Evolutionary conservation across 306 rosid species (phyloP).

Genomic region (Cotoneaster glaucophyllus): DNA sequence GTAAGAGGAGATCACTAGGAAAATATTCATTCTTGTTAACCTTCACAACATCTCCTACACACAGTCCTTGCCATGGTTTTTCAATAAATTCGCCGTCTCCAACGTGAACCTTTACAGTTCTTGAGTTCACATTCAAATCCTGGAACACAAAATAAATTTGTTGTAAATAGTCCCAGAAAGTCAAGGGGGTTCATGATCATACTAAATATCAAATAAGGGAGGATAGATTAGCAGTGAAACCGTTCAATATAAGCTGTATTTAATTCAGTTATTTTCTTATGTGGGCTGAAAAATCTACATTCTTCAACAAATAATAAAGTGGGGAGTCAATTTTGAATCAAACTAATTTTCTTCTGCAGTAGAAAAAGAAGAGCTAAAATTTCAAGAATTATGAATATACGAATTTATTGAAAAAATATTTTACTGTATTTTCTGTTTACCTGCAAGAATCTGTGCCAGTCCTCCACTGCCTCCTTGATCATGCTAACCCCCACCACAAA

Average conservation of each 20-base stretch:
- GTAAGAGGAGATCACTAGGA: conserved; percentile 30
- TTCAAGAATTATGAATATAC: neutral
- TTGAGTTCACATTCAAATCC: conserved; percentile 26
- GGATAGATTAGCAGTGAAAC: neutral
- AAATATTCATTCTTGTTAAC: conserved; percentile 24
- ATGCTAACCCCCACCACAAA: conserved; percentile 30
- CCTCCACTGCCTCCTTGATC: conserved; percentile 28
- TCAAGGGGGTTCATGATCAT: neutral
- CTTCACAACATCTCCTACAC: conserved; percentile 21
- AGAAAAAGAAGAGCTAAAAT: neutral
- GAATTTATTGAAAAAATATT: neutral
- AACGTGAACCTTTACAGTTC: conserved; percentile 3
- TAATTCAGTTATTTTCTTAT: no score
- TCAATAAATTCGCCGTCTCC: conserved; percentile 4
- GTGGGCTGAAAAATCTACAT: no score
- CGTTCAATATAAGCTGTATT: no score
- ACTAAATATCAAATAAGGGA: neutral
- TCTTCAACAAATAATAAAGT: neutral
- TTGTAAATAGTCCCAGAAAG: neutral
- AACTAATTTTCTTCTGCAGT: neutral
- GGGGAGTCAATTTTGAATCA: neutral
- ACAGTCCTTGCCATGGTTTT: conserved; percentile 17
- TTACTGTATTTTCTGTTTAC: neutral
- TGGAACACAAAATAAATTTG: neutral
- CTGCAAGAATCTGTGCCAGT: conserved; percentile 33